Evolutionary conservation across 805 yeast species (phyloP), one percentile per base, ranked within the genome.

Genomic region (Kurtzmaniella fragi): DNA sequence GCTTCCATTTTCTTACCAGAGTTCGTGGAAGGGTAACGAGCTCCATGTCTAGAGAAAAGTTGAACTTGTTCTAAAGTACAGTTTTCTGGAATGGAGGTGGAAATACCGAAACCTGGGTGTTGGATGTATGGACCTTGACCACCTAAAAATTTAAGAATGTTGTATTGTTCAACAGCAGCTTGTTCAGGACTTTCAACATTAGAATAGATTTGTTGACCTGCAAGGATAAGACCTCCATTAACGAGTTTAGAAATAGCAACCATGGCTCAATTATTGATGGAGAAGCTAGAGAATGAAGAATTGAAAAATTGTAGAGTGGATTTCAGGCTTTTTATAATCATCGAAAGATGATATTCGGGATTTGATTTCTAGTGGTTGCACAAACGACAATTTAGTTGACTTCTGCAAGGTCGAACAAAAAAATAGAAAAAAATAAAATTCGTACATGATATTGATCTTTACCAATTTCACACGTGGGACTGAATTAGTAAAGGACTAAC

Each of bases 21-120:
- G 20, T 54, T 42, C 26, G 46, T 50, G n/a, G 67, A 55, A 6
- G 72, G 68, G 52, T 68, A 83, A 45, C 93, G 67, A 55, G 84
- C 90, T 16, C 90, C 93, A 52, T 84, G 93, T 50, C 95, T 73
- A 44, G 81, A 78, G 39, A 81, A 61, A 13, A 82, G 59, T 47
- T 81, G 86, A 7, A 81, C 84, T 56, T 82, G 88, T 45, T 74
- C 75, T 39, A 80, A 64, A 4, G 56, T 47, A 54, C 84, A 79
- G 28, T 61, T 61, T 5, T 56, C 62, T 10, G 82, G 80, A 2
- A 62, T 48, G 8, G 60, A 73, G 11, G 65, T 54, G 11, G 71
- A 57, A 25, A 78, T 65, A 3, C 82, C 82, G 48, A 54, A 74
- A 2, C 81, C 81, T 2, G 65, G 61, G 36, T 63, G 65, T 37